These are phyloP conservation scores for Suillus alpinus DNA, from an alignment of 768 basidiomycete genomes.

Conservation along the genomic window DNA sequence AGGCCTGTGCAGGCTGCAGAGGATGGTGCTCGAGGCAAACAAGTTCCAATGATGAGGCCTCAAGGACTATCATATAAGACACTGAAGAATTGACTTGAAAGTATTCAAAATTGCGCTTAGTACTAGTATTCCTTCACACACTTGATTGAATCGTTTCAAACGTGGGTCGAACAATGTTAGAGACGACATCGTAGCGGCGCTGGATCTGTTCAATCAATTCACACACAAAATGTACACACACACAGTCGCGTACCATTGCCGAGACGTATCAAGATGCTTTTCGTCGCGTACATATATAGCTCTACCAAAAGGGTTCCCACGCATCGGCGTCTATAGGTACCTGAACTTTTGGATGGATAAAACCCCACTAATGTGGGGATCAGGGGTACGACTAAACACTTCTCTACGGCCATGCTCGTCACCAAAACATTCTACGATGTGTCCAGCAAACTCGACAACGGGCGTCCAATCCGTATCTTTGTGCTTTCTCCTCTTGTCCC, in stretches of 20 bases:
- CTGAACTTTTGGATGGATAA: too few relatives aligned
- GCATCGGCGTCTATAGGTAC: too few relatives aligned
- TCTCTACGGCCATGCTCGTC: slow-evolving; percentile 64
- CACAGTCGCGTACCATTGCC: too few relatives aligned
- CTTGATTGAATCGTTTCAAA: neutral
- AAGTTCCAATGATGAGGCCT: neutral
- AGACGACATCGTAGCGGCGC: too few relatives aligned
- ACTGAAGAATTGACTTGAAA: neutral
- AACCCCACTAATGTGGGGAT: too few relatives aligned
- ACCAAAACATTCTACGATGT: slow-evolving; percentile 76
- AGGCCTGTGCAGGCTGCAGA: neutral
- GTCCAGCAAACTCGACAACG: slow-evolving; percentile 61
- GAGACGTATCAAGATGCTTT: too few relatives aligned
- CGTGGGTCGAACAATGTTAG: neutral
- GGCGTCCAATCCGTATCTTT: slow-evolving; percentile 74
- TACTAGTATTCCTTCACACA: neutral
- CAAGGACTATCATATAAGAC: too few relatives aligned
- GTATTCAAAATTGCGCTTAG: neutral
- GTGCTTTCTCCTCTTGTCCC: slow-evolving; percentile 77
- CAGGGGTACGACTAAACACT: too few relatives aligned
- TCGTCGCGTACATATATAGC: too few relatives aligned
- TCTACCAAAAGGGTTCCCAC: too few relatives aligned
- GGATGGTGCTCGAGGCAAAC: neutral
- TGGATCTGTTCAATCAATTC: too few relatives aligned
- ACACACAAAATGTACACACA: too few relatives aligned